Base-by-base conservation (phyloP, 2,329 filamentous ascomycete species). In the Exophiala mesophila region DNA sequence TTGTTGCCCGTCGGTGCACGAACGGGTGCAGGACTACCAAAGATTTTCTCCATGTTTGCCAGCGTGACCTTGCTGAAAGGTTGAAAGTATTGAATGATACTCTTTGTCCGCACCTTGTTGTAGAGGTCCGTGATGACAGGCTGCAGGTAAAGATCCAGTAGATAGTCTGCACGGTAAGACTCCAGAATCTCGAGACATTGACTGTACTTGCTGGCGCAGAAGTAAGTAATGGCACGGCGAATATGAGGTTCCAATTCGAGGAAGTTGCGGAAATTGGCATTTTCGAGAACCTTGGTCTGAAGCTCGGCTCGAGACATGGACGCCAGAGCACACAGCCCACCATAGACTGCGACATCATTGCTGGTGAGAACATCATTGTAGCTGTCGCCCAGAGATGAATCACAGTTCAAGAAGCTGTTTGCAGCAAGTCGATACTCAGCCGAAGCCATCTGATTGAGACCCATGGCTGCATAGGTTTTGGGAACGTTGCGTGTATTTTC, bases 181-280 rank as follows among this genome's bases (percentile, higher is more conserved):
- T 92, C 85, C 0, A 98, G 75, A 24, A 90, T 87, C 34, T 80
- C 76, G 32, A 98, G 72, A 62, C 90, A 97, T 31, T 78, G 77
- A 7, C 85, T 83, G 64, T 96, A 98, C 56, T 94, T 86, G 47
- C 87, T 88, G 54, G 85, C 88, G 55, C 90, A 87, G 67, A 96
- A 98, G 60, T 87, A 82, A 5, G 78, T 79, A 55, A 98, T 85
- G 9, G 92, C 90, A 45, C 89, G 89, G 51, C 92, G 85, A 49
- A 98, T 85, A 58, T 97, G 90, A 3, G 90, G 88, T 64, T 97
- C 92, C 1, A 94, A 75, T 62, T 97, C 92, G 10, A 98, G 76
- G 60, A 92, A 95, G 33, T 77, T 80, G 39, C 92, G 83, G 69
- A 98, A 98, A 8, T 74, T 71, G 23, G 71, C 70, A 59, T 88